Conservation (phyloP, 805 yeast species). For the Pichia insulana region DNA sequence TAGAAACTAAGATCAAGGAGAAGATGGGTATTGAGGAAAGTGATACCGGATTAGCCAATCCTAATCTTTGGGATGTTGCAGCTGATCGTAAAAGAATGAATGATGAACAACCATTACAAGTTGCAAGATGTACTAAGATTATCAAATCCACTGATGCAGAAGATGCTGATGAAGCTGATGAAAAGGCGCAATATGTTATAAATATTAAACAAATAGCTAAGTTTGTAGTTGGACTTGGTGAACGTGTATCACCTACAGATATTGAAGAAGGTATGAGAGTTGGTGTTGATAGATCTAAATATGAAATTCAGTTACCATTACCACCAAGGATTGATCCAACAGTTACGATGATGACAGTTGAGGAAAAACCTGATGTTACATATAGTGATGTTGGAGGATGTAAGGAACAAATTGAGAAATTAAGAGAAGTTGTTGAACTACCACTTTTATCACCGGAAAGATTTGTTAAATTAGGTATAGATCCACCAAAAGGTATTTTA, state of each 20-base stretch:
- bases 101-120: constrained; percentile 94
- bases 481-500: constrained; percentile 97
- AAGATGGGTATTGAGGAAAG: constrained; percentile 91
- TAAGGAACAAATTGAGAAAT: constrained; percentile 94
- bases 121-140: constrained; percentile 97
- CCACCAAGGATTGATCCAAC: constrained; percentile 98
- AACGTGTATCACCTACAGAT: constrained; percentile 95
- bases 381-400: constrained; percentile 98
- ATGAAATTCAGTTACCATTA: constrained; percentile 91
- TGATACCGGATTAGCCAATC: constrained; percentile 96
- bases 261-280: constrained; percentile 99
- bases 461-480: constrained; percentile 93
- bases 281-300: constrained; percentile 95
- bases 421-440: constrained; percentile 91
- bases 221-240: constrained; percentile 94
- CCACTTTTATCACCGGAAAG: constrained; percentile 93
- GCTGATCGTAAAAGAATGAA: constrained; percentile 92
- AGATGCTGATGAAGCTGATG: constrained; percentile 39
- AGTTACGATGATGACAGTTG: constrained; percentile 99
- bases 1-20: constrained; percentile 85
- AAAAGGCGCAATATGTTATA: constrained; percentile 86
- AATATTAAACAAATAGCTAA: constrained; percentile 97
- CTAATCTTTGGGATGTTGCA: constrained; percentile 94
- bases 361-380: constrained; percentile 98
- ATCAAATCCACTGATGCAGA: constrained; percentile 50